phyloP scores from a whole-genome alignment of 768 basidiomycete genomes.

The Xanthoconium purpureum region DNA sequence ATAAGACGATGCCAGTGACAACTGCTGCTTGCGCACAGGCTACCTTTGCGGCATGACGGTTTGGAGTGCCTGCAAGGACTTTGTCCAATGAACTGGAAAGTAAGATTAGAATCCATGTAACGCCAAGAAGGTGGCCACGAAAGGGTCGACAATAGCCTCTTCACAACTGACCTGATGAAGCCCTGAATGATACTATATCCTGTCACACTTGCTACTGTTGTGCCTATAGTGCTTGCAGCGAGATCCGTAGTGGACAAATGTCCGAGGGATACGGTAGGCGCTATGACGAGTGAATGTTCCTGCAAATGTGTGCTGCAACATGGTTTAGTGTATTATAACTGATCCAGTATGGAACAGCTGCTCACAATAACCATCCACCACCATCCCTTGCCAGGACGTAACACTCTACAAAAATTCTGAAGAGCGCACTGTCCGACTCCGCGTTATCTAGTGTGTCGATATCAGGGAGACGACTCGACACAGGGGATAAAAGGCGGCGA shows the following conservation, averaged over 20 bases:
- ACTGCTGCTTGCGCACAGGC: slow-evolving; percentile 19
- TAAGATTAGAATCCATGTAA: slow-evolving; percentile 11
- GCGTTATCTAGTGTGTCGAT: slow-evolving; percentile 18
- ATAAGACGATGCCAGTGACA: slow-evolving; percentile 22
- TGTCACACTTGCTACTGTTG: slow-evolving; percentile 40
- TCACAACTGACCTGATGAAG: slow-evolving; percentile 35
- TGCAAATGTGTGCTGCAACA: slow-evolving; percentile 17
- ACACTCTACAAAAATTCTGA: slow-evolving; percentile 15
- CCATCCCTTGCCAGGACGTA: slow-evolving; percentile 25
- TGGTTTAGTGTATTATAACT: background rate
- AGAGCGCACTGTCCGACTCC: slow-evolving; percentile 1
- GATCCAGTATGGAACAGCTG: background rate
- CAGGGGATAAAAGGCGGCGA: slow-evolving; percentile 11
- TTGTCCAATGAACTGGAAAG: slow-evolving; percentile 20
- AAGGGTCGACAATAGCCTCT: background rate
- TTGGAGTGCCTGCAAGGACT: slow-evolving; percentile 11
- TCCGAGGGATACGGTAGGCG: slow-evolving; percentile 41
- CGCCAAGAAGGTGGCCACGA: background rate
- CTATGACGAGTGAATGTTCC: slow-evolving; percentile 25
- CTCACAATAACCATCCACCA: slow-evolving; percentile 23
- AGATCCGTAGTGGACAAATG: slow-evolving; percentile 53
- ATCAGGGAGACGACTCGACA: slow-evolving; percentile 17
- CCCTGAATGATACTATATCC: slow-evolving; percentile 42
- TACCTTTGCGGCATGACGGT: slow-evolving; percentile 13
- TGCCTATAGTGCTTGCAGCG: slow-evolving; percentile 46